Base-by-base conservation (phyloP, 2,329 filamentous ascomycete genomes). In the Scytalidium lignicola region DNA sequence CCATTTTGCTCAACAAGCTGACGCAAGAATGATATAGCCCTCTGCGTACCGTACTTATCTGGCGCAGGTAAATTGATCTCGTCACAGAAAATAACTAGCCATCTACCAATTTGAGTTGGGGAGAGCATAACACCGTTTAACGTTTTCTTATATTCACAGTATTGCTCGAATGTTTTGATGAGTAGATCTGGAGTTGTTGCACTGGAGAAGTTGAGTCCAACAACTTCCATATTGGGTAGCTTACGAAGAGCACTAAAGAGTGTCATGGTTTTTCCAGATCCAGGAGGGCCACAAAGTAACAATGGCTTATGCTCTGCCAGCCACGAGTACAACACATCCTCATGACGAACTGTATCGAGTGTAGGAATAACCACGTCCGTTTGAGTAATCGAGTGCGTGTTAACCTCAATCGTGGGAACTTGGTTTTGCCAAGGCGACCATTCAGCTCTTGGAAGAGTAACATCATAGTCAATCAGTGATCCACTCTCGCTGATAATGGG, bases 211-310 rank as follows among this genome's bases (percentile, higher is more conserved):
- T 99, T 99, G 66, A 99, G 88, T 44, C 93, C 93, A 26, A 99
- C 95, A 50, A 96, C 90, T 70, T 99, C 93, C 91, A 99, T 96
- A 66, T 96, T 96, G 3, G 92, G 92, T 50, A 99, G 76, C 70
- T 99, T 99, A 56, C 93, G 86, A 47, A 99, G 81, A 28, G 93
- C 93, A 65, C 92, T 96, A 74, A 99, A 99, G 12, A 99, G 75
- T 10, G 93, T 99, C 93, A 99, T 99, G 3, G 93, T 99, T 75
- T 99, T 99, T 76, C 93, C 93, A 46, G 93, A 99, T 73, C 93
- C 93, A 51, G 93, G 93, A 65, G 93, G 95, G 68, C 93, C 95
- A 66, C 93, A 99, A 15, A 99, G 85, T 46, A 99, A 75, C 17
- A 99, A 76, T 12, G 95, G 93, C 73, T 99, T 99, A 67, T 99